Percentiles rank a stretch among this genome's conserved stretches.
These are phyloP conservation scores for Cardiospermum halicacabum DNA, from an alignment of 345 rosid genomes.

Conservation along the genomic window DNA sequence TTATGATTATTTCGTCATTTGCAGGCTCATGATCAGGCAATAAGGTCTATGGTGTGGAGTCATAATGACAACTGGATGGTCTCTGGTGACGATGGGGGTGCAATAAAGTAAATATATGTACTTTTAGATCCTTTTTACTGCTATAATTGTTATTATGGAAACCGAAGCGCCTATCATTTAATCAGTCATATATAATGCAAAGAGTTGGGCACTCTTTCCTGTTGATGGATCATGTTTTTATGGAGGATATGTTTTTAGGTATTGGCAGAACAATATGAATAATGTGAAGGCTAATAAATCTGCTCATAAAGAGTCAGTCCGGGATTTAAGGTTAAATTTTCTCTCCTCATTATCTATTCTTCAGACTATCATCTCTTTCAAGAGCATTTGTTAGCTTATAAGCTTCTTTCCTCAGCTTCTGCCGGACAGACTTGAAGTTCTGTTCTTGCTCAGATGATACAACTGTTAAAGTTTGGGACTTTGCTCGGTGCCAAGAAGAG, in stretches of 20 bases:
- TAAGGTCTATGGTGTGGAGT: conserved; percentile 98
- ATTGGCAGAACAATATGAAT: conserved; percentile 98
- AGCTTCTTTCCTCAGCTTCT: conserved; percentile 62
- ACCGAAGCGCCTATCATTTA: not conserved
- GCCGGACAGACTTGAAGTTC: conserved; percentile 96
- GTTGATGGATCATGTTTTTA: not conserved
- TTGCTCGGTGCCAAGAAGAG: conserved; percentile 92
- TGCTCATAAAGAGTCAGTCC: conserved; percentile 95
- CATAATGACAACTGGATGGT: conserved; percentile 98
- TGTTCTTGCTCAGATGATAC: conserved; percentile 98
- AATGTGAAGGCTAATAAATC: conserved; percentile 92
- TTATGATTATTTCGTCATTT: conserved; percentile 10
- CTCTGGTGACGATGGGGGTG: conserved; percentile 98
- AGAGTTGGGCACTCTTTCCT: not conserved
- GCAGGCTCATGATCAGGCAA: conserved; percentile 98
- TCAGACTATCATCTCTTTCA: not conserved
- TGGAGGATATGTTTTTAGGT: conserved; percentile 40
- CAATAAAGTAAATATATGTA: conserved; percentile 59
- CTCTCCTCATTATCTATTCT: not conserved
- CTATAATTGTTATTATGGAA: not conserved
- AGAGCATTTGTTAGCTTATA: conserved; percentile 14
- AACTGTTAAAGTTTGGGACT: conserved; percentile 98
- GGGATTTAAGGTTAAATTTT: conserved; percentile 64
- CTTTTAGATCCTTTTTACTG: not conserved
- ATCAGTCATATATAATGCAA: not conserved